phyloP scores from a whole-genome alignment of 23 red algal species.

The Cyanidium caldarium region DNA sequence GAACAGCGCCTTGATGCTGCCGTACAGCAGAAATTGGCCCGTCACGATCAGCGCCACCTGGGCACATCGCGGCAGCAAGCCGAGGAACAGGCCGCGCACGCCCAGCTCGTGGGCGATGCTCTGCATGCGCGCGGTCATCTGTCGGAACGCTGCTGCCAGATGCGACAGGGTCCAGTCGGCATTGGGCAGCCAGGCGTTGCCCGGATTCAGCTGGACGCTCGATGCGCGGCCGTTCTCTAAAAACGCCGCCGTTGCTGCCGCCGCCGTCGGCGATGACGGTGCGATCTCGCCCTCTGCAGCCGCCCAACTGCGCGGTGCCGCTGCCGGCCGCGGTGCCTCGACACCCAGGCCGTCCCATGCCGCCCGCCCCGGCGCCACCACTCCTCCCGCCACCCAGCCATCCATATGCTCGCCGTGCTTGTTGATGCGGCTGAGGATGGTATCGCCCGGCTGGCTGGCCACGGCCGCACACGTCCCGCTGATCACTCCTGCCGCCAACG shows the following conservation, averaged over 20 bases:
- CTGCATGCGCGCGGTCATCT: not conserved
- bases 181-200: not conserved
- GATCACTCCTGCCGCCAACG: constrained; percentile 39
- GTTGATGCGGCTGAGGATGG: constrained; percentile 68
- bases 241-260: no score
- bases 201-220: not conserved
- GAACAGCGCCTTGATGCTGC: constrained; percentile 68
- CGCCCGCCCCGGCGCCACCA: not conserved
- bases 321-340: constrained; percentile 6
- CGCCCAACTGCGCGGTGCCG: constrained; percentile 4
- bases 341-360: not conserved
- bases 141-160: not conserved
- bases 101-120: constrained; percentile 37
- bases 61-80: constrained; percentile 38
- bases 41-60: constrained; percentile 69
- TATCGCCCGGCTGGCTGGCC: constrained; percentile 79
- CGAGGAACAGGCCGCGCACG: constrained; percentile 38
- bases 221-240: not conserved
- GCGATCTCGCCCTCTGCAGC: not conserved
- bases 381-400: not conserved
- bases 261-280: not conserved
- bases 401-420: constrained; percentile 12
- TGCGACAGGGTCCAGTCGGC: no score
- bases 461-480: constrained; percentile 51
- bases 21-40: constrained; percentile 86